phyloP scores from a whole-genome alignment of 345 rosid species.

The Murraya paniculata region DNA sequence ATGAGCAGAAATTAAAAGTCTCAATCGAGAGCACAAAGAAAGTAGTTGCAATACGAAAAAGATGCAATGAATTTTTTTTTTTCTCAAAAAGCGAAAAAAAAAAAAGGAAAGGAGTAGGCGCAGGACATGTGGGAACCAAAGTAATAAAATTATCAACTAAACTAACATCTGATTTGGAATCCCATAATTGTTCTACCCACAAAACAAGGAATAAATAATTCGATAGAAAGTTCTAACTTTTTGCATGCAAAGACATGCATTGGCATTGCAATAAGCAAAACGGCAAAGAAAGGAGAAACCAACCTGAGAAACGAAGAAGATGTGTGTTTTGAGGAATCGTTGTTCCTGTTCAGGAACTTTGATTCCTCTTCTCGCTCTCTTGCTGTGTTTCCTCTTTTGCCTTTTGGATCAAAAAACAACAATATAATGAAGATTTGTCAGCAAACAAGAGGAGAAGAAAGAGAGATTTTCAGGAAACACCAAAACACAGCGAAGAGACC shows the following conservation, averaged over 20 bases:
- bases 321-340: conserved; percentile 9
- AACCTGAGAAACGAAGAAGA: conserved; percentile 9
- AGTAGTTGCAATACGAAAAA: too few relatives aligned
- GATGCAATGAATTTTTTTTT: too few relatives aligned
- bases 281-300: neutral
- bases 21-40: neutral
- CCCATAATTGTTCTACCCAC: neutral
- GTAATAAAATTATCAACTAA: neutral
- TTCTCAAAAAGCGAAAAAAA: too few relatives aligned
- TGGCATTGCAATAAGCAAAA: neutral
- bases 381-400: neutral
- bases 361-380: conserved; percentile 17
- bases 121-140: neutral
- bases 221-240: neutral
- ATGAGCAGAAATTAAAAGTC: too few relatives aligned
- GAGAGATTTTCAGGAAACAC: neutral
- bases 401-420: too few relatives aligned
- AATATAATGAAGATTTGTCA: too few relatives aligned
- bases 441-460: too few relatives aligned
- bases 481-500: neutral
- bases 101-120: neutral
- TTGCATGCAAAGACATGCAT: neutral
- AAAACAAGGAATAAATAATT: neutral
- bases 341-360: conserved; percentile 12
- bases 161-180: too few relatives aligned